Percentiles rank a stretch among this genome's conserved stretches.
Conservation (phyloP, 2,329 filamentous ascomycete genomes). For the Aspergillus hiratsukae region DNA sequence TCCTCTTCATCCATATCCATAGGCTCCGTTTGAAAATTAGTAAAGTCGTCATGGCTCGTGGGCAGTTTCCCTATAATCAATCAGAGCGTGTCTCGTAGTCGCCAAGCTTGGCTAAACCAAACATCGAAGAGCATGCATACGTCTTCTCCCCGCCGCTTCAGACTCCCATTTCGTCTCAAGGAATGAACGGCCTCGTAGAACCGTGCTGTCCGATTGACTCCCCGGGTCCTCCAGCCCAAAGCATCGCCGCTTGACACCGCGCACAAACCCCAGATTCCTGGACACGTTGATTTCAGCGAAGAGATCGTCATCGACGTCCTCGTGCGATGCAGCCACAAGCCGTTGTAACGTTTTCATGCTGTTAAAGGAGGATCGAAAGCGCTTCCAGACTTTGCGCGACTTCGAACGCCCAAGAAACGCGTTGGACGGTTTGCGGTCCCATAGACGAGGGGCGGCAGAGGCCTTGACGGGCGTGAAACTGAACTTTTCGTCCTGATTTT, state of each 20-base stretch:
- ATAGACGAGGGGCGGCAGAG: constrained; percentile 34
- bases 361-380: constrained; percentile 35
- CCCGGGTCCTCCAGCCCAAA: constrained; percentile 12
- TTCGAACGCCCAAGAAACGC: constrained; percentile 37
- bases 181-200: constrained; percentile 30
- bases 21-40: constrained; percentile 9
- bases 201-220: background rate
- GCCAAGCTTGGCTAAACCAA: background rate
- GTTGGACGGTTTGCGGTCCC: constrained; percentile 44
- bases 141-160: constrained; percentile 26
- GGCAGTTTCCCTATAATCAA: constrained; percentile 19
- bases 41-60: constrained; percentile 6
- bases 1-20: constrained; percentile 8
- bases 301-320: constrained; percentile 19
- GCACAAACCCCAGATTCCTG: constrained; percentile 22
- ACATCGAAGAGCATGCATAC: constrained; percentile 14
- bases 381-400: constrained; percentile 45
- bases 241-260: constrained; percentile 36
- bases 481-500: constrained; percentile 25
- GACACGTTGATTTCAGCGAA: constrained; percentile 32
- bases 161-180: constrained; percentile 41
- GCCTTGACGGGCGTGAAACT: constrained; percentile 41
- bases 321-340: constrained; percentile 15
- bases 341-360: constrained; percentile 28
- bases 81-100: constrained; percentile 6